These are phyloP conservation scores for Cylindricascospora bacillispora DNA, from an alignment of 1,139 yeast species.

Conservation along the genomic window DNA sequence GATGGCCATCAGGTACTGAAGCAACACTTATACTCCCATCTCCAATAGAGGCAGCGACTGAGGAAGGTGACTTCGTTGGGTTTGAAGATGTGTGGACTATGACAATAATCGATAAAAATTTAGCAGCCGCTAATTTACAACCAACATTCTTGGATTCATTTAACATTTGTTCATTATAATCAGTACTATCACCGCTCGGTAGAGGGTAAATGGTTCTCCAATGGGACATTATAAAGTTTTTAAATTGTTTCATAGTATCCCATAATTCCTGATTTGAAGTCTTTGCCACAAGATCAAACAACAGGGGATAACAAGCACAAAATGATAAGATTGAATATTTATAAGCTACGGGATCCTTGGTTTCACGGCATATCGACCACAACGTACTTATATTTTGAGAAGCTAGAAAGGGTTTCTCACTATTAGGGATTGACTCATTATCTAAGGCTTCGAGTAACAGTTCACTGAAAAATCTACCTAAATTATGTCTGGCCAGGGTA, in stretches of 20 bases:
- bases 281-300: conserved; percentile 30
- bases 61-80: conserved; percentile 4
- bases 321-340: conserved; percentile 24
- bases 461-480: conserved; percentile 16
- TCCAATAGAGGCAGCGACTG: conserved; percentile 22
- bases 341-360: conserved; percentile 22
- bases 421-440: conserved; percentile 13
- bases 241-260: conserved; percentile 23
- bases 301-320: conserved; percentile 24
- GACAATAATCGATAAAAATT: conserved; percentile 60
- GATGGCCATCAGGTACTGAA: conserved; percentile 50
- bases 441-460: conserved; percentile 17
- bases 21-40: too few species aligned
- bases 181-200: conserved; percentile 19
- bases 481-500: conserved; percentile 18
- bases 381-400: conserved; percentile 18
- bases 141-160: conserved; percentile 40
- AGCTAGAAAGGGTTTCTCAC: conserved; percentile 24
- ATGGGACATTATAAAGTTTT: conserved; percentile 22
- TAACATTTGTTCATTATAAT: conserved; percentile 32
- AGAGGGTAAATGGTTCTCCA: conserved; percentile 27
- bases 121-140: conserved; percentile 52
- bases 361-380: conserved; percentile 12
- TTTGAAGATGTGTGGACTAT: conserved; percentile 42
- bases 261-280: conserved; percentile 27